Conservation (phyloP, 176 grass and related monocot species). For the Lolium multiflorum region DNA sequence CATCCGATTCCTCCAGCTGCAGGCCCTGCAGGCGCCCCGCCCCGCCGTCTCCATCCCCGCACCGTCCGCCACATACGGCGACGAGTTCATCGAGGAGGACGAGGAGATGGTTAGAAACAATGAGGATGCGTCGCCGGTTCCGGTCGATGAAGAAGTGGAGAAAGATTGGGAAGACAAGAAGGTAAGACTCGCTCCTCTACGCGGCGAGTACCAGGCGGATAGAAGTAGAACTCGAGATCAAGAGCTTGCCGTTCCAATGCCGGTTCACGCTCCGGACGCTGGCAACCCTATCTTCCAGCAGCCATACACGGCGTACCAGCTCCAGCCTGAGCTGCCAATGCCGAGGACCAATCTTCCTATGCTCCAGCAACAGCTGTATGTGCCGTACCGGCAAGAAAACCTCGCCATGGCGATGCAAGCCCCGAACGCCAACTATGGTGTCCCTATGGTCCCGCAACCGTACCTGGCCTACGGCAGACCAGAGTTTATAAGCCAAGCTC, state of each 20-base stretch:
- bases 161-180: neutral
- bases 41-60: neutral
- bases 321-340: neutral
- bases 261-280: neutral
- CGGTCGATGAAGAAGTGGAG: neutral
- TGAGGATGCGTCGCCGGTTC: neutral
- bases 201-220: too few relatives aligned
- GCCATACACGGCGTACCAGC: neutral
- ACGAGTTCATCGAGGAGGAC: neutral
- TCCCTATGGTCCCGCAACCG: neutral
- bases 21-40: neutral
- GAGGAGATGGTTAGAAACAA: neutral
- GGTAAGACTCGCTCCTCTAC: too few relatives aligned
- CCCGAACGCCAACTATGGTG: neutral
- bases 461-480: neutral
- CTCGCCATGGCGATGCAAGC: neutral
- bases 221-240: neutral
- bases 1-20: constrained; percentile 19
- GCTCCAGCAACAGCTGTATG: neutral
- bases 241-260: neutral
- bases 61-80: neutral
- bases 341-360: neutral
- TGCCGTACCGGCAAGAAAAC: neutral
- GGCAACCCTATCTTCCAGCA: neutral
- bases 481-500: neutral